Evolutionary conservation across 1,284 basidiomycete genomes (phyloP), one percentile per base, ranked within the genome.

Genomic region (Hemileccinum hortonii): DNA sequence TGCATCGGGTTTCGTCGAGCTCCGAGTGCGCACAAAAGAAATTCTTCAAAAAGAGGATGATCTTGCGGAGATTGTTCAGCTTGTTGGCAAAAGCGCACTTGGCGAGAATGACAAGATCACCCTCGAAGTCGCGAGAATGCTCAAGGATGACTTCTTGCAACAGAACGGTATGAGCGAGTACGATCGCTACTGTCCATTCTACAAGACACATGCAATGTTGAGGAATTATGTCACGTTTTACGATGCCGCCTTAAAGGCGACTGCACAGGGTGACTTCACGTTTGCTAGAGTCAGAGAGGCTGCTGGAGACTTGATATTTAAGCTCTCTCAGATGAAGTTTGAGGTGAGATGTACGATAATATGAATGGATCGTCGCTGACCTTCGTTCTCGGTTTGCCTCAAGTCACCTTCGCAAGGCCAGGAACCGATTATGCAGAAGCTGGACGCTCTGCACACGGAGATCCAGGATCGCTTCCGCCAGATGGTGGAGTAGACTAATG

Each of bases 151-250:
- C 74, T 99, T 97, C 78, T 76, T 99, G 68, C 95, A 98, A 73
- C 96, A 99, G 76, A 98, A 99, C 69, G 97, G 97, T 67, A 98
- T 98, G 82, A 94, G 91, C 70, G 92, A 94, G 70, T 98, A 98
- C 69, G 96, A 98, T 73, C 85, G 94, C 52, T 98, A 83, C 78
- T 99, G 97, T 67, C 97, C 97, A 22, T 98, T 99, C 82, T 95
- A 94, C 85, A 96, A 96, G 86, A 96, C 96, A 44, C 89, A 86
- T 54, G 92, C 84, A 49, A 99, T 99, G 97, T 76, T 99, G 66
- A 86, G 84, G 67, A 97, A 97, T 76, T 94, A 98, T 70, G 92
- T 98, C 59, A 83, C 85, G n/a, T 98, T 94, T 83, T 90, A 97
- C 67, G 89, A 98, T 69, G 77, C 82, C 24, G 93, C 96, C 7